These are phyloP conservation scores for Ascochyta viciae-villosae DNA, from an alignment of 2,329 filamentous ascomycete genomes.

Conservation along the genomic window DNA sequence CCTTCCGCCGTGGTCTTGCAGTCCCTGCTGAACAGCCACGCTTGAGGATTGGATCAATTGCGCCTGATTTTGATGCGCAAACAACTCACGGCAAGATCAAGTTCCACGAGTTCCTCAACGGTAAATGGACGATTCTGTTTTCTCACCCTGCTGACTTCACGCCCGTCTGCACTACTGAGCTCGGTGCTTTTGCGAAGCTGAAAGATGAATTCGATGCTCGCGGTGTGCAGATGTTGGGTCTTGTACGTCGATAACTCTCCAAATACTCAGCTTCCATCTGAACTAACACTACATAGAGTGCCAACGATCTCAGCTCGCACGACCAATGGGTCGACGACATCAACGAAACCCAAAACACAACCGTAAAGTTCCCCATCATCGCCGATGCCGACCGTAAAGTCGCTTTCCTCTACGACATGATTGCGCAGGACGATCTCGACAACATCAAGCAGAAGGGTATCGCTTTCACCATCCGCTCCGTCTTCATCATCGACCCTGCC, in stretches of 20 bases:
- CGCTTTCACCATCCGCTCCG: constrained; percentile 91
- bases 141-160: constrained; percentile 89
- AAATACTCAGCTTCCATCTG: background rate
- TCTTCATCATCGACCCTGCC: constrained; percentile 92
- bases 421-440: constrained; percentile 62
- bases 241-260: constrained; percentile 54
- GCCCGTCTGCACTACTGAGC: constrained; percentile 93
- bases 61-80: constrained; percentile 84
- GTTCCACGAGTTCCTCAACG: constrained; percentile 69
- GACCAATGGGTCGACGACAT: constrained; percentile 87
- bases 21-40: constrained; percentile 51
- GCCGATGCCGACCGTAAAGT: constrained; percentile 58
- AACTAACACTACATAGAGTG: constrained; percentile 54
- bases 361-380: constrained; percentile 59
- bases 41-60: constrained; percentile 53
- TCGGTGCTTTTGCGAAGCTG: constrained; percentile 90
- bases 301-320: constrained; percentile 85
- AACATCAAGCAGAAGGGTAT: constrained; percentile 65
- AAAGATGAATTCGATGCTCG: constrained; percentile 87
- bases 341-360: constrained; percentile 55
- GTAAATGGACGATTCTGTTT: constrained; percentile 83
- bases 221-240: constrained; percentile 87
- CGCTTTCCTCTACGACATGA: constrained; percentile 59
- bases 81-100: constrained; percentile 80
- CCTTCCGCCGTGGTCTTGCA: constrained; percentile 49